Base-by-base conservation (phyloP, 306 rosid genomes). In the Sphenostylis stenocarpa region DNA sequence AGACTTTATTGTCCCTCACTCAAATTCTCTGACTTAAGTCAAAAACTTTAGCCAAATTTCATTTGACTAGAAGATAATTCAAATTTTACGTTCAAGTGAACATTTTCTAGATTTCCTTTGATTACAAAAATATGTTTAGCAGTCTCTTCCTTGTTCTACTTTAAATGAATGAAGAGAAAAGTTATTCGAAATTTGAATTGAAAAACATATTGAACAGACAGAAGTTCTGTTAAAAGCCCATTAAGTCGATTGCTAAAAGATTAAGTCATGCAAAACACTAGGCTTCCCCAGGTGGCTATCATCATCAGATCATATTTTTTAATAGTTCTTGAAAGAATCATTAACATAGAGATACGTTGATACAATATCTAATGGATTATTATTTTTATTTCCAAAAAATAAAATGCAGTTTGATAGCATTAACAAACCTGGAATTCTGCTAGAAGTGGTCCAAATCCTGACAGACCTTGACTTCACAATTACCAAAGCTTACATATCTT, bases 391-490 rank as follows among this genome's bases (percentile, higher is more conserved):
- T 14, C 13, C 36, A 23, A 67, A 70, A 36, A 76, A 33, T 3
- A 16, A 29, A 13, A 60, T 80, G 73, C 75, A 90, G 96, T 84
- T 92, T 60, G 97, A 88, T 70, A 88, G 92, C 58, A 87, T 85
- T 19, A 90, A 92, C 86, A 92, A 90, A 82, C 96, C 97, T 5
- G 96, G 97, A 86, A 92, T 92, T 83, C 90, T 92, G 78, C 85
- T 92, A 45, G 96, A 92, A 84, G 96, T 92, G 0, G 96, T 92
- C 67, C 93, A 92, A 77, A 84, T 90, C 60, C 77, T 89, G 77
- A 85, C 93, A 29, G 97, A 93, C 77, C 89, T 93, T 69, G 96
- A 91, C 79, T 81, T 93, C 87, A 85, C 83, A 72, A 91, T 93
- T 73, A 87, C 95, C 38, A 93, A 93, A 76, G 96, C 97, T 49